Evolutionary conservation across 192 early-diverging fungal genomes (phyloP).

Genomic region (Rhizophagus clarus): DNA sequence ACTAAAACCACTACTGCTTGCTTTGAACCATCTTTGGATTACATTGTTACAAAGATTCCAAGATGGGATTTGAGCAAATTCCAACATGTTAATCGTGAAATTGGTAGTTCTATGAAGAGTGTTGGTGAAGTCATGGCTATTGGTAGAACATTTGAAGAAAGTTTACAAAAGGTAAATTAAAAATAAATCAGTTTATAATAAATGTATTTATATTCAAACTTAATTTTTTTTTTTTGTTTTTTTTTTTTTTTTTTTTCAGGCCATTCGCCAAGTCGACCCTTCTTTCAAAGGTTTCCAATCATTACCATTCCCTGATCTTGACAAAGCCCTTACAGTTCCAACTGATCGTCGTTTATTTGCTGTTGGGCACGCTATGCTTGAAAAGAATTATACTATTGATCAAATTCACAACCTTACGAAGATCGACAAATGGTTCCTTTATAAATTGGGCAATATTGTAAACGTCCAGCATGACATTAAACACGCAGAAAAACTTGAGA

Average conservation of each 20-base stretch:
- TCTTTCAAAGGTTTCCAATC: constrained; percentile 81
- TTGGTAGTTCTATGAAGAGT: constrained; percentile 93
- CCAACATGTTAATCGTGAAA: constrained; percentile 84
- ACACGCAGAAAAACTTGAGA: constrained; percentile 62
- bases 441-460: constrained; percentile 88
- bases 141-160: constrained; percentile 97
- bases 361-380: constrained; percentile 88
- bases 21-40: constrained; percentile 97
- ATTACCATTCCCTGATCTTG: constrained; percentile 62
- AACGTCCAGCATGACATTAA: constrained; percentile 67
- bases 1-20: constrained; percentile 96
- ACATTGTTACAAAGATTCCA: constrained; percentile 83
- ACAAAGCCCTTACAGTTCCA: constrained; percentile 87
- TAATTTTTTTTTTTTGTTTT: background rate
- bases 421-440: constrained; percentile 98
- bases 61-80: constrained; percentile 98
- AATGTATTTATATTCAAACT: constrained; percentile 51
- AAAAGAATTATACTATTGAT: constrained; percentile 91
- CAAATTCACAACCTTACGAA: constrained; percentile 86
- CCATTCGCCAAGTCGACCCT: constrained; percentile 93
- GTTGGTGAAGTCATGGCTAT: constrained; percentile 99
- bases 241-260: constrained; percentile 37
- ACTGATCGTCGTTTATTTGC: constrained; percentile 96
- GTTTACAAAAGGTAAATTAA: constrained; percentile 91
- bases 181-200: constrained; percentile 66